Percentiles rank a stretch among this genome's conserved stretches.
Conservation (phyloP, 1,284 basidiomycete genomes). For the Leccinum subrobustum region DNA sequence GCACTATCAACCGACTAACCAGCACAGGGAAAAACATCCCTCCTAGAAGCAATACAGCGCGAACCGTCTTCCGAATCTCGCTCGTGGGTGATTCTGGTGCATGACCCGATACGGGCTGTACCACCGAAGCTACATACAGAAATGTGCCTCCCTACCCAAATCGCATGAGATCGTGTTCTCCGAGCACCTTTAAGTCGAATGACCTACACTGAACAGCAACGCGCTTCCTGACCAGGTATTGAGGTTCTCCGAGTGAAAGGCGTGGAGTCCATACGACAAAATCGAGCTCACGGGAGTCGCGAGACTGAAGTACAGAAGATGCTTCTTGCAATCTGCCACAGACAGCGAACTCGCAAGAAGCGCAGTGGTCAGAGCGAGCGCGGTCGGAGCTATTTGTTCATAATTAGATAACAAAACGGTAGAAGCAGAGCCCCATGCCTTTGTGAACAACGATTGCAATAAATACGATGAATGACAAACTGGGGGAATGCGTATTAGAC, state of each 20-base stretch:
- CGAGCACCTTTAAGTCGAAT: not conserved
- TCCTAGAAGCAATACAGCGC: conserved; percentile 53
- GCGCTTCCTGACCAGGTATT: conserved; percentile 70
- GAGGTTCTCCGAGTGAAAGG: conserved; percentile 47
- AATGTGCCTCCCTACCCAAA: conserved; percentile 82
- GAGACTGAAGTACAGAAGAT: conserved; percentile 75
- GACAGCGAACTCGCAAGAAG: conserved; percentile 75
- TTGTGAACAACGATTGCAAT: conserved; percentile 88
- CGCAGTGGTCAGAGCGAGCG: conserved; percentile 79
- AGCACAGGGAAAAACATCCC: conserved; percentile 74
- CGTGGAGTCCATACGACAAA: conserved; percentile 64
- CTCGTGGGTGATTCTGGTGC: conserved; percentile 36
- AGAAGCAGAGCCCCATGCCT: conserved; percentile 43
- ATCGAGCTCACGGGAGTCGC: conserved; percentile 81
- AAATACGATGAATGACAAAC: conserved; percentile 79
- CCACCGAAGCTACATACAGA: conserved; percentile 89
- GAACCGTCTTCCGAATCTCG: conserved; percentile 47
- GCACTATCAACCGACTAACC: conserved; percentile 49
- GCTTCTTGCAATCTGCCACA: conserved; percentile 65
- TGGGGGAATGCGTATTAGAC: conserved; percentile 40
- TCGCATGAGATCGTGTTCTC: conserved; percentile 8
- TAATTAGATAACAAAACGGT: not conserved
- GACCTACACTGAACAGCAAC: conserved; percentile 74
- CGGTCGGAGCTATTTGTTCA: conserved; percentile 67
- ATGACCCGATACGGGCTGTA: conserved; percentile 68